Evolutionary conservation across 345 rosid species (phyloP).

Genomic region (Angophora floribunda): DNA sequence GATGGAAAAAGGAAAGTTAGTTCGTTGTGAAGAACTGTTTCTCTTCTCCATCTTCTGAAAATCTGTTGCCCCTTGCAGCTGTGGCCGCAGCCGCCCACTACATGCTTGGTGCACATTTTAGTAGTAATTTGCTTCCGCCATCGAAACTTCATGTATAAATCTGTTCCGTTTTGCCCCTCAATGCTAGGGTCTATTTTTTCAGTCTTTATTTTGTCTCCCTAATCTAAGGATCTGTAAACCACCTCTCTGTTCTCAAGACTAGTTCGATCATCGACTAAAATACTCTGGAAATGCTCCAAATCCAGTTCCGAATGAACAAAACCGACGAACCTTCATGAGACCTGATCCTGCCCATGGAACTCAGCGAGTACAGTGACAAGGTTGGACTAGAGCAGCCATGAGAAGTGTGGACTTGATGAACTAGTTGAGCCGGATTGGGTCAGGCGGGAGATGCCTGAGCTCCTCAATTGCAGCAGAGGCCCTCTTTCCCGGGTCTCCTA

Average conservation of each 20-base stretch:
- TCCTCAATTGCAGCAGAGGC: conserved; percentile 61
- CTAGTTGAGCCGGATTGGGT: conserved; percentile 41
- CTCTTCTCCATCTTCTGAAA: neutral
- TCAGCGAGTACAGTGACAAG: conserved; percentile 62
- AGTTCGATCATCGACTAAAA: neutral
- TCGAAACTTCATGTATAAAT: neutral
- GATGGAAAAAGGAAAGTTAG: neutral
- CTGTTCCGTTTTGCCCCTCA: neutral
- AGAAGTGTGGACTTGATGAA: conserved; percentile 46
- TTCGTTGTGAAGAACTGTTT: neutral
- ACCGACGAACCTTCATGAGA: conserved; percentile 58
- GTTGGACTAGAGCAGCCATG: conserved; percentile 83
- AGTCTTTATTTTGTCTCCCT: neutral
- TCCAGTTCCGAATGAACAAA: neutral
- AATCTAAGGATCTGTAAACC: neutral
- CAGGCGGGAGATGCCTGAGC: conserved; percentile 56
- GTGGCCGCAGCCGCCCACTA: neutral
- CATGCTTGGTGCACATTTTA: neutral
- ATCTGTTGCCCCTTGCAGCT: neutral
- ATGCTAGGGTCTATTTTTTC: neutral
- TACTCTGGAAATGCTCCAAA: neutral
- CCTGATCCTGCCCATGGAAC: conserved; percentile 81
- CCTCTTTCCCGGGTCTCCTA: conserved; percentile 78
- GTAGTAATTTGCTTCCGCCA: neutral
- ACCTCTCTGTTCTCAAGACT: neutral